These are phyloP conservation scores for Aethionema arabicum DNA, from an alignment of 345 rosid species.

Conservation along the genomic window DNA sequence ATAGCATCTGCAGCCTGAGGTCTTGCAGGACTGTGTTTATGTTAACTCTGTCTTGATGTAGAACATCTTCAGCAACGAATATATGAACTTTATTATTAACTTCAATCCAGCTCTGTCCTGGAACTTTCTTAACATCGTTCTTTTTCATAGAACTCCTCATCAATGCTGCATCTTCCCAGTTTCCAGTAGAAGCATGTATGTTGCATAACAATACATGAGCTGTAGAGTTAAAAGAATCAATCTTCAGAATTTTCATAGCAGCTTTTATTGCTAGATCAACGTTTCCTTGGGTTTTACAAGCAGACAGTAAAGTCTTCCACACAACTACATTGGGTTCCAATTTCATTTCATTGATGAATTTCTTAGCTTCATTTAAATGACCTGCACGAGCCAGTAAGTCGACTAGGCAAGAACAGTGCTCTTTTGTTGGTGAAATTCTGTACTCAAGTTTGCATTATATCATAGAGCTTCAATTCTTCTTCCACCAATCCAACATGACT, in stretches of 20 bases:
- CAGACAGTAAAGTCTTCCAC: constrained; percentile 72
- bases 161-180: constrained; percentile 61
- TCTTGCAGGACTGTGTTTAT: constrained; percentile 44
- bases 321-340: constrained; percentile 57
- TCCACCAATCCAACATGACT: constrained; percentile 70
- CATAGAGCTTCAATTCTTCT: constrained; percentile 62
- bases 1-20: constrained; percentile 48
- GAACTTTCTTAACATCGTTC: constrained; percentile 52
- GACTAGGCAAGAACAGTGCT: constrained; percentile 69
- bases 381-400: constrained; percentile 86
- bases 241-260: constrained; percentile 56
- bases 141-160: constrained; percentile 59
- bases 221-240: constrained; percentile 66
- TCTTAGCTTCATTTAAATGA: constrained; percentile 56
- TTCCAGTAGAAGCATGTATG: too few relatives aligned
- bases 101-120: constrained; percentile 85
- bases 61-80: constrained; percentile 60
- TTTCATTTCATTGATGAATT: constrained; percentile 50
- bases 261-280: constrained; percentile 57
- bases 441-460: constrained; percentile 49
- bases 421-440: constrained; percentile 51
- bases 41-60: constrained; percentile 60
- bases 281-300: constrained; percentile 66
- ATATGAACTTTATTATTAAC: constrained; percentile 47
- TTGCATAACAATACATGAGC: constrained; percentile 68